These are phyloP conservation scores for Pestalotiopsis sp. DNA, from an alignment of 2,329 filamentous ascomycete genomes.

Conservation along the genomic window DNA sequence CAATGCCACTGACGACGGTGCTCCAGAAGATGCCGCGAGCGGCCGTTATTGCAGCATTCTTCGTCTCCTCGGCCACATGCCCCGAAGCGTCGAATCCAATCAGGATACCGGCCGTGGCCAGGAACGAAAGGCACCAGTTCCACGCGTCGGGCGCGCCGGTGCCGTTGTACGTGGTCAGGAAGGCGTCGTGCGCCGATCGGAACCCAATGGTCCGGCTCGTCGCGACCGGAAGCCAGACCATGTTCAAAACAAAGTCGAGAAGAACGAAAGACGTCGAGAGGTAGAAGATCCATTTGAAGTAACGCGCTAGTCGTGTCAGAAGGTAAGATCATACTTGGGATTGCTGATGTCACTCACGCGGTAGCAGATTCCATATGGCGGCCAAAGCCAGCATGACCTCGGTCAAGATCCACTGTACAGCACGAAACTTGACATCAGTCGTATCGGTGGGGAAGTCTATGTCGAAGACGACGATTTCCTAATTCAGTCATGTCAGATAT, in stretches of 20 bases:
- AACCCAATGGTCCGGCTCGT: slow-evolving; percentile 57
- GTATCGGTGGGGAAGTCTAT: slow-evolving; percentile 54
- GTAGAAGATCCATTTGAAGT: slow-evolving; percentile 51
- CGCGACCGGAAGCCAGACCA: slow-evolving; percentile 62
- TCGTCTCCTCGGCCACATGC: slow-evolving; percentile 62
- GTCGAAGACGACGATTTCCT: slow-evolving; percentile 59
- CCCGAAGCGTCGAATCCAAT: slow-evolving; percentile 63
- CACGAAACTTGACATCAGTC: slow-evolving; percentile 55
- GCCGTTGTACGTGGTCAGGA: slow-evolving; percentile 61
- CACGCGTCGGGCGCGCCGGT: slow-evolving; percentile 55
- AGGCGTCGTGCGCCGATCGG: slow-evolving; percentile 57
- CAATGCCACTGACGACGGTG: slow-evolving; percentile 55
- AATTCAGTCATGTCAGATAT: background rate
- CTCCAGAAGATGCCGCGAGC: slow-evolving; percentile 62
- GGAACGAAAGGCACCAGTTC: slow-evolving; percentile 65
- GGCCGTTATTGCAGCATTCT: slow-evolving; percentile 55
- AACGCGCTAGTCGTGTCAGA: slow-evolving; percentile 32
- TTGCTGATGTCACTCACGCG: slow-evolving; percentile 38
- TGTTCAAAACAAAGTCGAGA: slow-evolving; percentile 58
- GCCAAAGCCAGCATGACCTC: slow-evolving; percentile 51
- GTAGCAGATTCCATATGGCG: slow-evolving; percentile 48
- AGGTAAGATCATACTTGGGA: slow-evolving; percentile 16
- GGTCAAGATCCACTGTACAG: slow-evolving; percentile 61
- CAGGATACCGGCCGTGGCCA: slow-evolving; percentile 59
- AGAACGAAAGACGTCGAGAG: slow-evolving; percentile 50